These are phyloP conservation scores for Dactylorhiza incarnata DNA, from an alignment of 106 monocot species.

Conservation along the genomic window DNA sequence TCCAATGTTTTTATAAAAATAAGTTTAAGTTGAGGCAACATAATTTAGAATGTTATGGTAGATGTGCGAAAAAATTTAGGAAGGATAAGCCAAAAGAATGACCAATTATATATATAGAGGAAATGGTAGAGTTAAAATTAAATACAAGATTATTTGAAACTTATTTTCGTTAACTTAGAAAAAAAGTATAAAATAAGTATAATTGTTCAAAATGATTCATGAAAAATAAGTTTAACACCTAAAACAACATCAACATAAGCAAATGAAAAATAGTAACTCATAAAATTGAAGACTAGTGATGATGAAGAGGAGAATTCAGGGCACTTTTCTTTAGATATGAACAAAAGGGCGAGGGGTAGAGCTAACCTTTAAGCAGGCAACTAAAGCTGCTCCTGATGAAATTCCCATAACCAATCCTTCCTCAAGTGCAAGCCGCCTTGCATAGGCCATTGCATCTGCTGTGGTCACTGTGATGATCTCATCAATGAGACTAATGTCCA, in stretches of 20 bases:
- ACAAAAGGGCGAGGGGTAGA: neutral
- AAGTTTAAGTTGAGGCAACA: no score
- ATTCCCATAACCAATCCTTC: slow-evolving; percentile 87
- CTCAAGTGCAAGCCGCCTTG: slow-evolving; percentile 67
- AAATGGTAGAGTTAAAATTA: no score
- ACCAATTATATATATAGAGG: no score
- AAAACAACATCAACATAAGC: neutral
- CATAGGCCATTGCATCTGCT: slow-evolving; percentile 54
- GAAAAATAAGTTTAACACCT: no score
- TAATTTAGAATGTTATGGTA: no score
- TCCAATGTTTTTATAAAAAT: no score
- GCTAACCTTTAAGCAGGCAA: slow-evolving; percentile 69
- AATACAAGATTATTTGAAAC: no score
- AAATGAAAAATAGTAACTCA: neutral
- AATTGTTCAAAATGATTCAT: no score
- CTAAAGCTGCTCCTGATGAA: slow-evolving; percentile 81
- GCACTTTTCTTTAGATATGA: neutral
- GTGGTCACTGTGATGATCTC: slow-evolving; percentile 56
- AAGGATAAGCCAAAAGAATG: no score
- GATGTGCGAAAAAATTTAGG: no score
- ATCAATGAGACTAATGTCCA: slow-evolving; percentile 54
- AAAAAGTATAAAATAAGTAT: no score
- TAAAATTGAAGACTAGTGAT: neutral
- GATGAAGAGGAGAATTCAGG: neutral
- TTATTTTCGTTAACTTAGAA: no score